Conservation (phyloP, 495 filamentous ascomycete genomes). For the Penicillium silybi region DNA sequence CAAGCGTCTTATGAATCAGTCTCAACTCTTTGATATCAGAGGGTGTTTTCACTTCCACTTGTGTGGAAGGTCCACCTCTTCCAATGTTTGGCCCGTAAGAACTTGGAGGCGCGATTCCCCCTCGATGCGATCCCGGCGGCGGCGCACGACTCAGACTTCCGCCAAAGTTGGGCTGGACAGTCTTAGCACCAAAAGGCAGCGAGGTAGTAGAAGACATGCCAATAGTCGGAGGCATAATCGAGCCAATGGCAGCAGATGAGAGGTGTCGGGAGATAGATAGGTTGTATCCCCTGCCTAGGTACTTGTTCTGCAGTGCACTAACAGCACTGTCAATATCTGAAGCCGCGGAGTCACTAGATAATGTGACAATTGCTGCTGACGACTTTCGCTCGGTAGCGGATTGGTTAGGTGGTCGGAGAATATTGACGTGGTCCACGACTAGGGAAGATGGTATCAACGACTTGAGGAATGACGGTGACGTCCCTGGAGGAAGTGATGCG, state of each 20-base stretch:
- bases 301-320: conserved; percentile 74
- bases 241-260: conserved; percentile 71
- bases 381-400: conserved; percentile 67
- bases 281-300: conserved; percentile 85
- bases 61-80: conserved; percentile 45
- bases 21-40: conserved; percentile 73
- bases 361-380: conserved; percentile 74
- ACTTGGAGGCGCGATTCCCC: conserved; percentile 75
- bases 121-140: conserved; percentile 59
- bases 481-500: conserved; percentile 56
- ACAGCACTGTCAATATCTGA: conserved; percentile 82
- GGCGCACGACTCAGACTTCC: conserved; percentile 51
- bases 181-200: conserved; percentile 82
- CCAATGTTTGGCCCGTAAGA: conserved; percentile 53
- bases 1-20: conserved; percentile 85
- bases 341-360: conserved; percentile 79
- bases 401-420: conserved; percentile 60
- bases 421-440: conserved; percentile 71
- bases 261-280: conserved; percentile 76
- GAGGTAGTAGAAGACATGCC: conserved; percentile 50
- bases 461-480: conserved; percentile 70
- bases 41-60: conserved; percentile 74
- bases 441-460: conserved; percentile 64
- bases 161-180: conserved; percentile 46
- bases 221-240: conserved; percentile 47